These are phyloP conservation scores for Cutaneotrichosporon dermatis DNA, from an alignment of 1,284 basidiomycete species.

Conservation along the genomic window DNA sequence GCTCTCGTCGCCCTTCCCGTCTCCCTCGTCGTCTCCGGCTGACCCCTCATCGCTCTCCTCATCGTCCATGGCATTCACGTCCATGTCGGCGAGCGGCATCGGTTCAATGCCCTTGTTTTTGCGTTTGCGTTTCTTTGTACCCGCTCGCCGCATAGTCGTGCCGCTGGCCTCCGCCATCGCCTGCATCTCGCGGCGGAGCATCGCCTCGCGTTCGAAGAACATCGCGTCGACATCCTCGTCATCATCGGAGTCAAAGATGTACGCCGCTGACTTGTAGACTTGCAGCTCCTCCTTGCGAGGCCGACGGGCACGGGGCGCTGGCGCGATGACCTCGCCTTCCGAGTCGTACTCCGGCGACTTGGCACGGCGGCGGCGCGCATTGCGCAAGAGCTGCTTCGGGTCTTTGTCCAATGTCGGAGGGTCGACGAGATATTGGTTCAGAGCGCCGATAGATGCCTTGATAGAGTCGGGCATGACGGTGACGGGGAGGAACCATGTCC, in stretches of 20 bases:
- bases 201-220: constrained; percentile 72
- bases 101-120: constrained; percentile 18
- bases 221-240: constrained; percentile 53
- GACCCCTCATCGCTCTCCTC: constrained; percentile 8
- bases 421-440: constrained; percentile 32
- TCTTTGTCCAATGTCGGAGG: constrained; percentile 27
- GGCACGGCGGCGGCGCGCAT: constrained; percentile 42
- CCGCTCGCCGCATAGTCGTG: constrained; percentile 20
- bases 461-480: constrained; percentile 28
- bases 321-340: constrained; percentile 56
- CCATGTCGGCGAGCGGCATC: constrained; percentile 1
- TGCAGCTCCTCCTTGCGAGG: constrained; percentile 55
- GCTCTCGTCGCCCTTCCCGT: not conserved
- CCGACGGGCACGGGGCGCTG: not conserved
- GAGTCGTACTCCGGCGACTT: constrained; percentile 71
- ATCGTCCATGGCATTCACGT: constrained; percentile 8
- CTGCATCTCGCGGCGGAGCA: constrained; percentile 54
- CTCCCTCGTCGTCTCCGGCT: constrained; percentile 7
- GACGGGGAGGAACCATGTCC: constrained; percentile 34
- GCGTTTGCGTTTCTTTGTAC: constrained; percentile 40
- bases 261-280: constrained; percentile 78
- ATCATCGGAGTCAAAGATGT: constrained; percentile 82
- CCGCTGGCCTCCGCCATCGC: constrained; percentile 52
- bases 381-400: constrained; percentile 32
- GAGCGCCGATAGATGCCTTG: constrained; percentile 28